Percentiles rank a stretch among this genome's conserved stretches.
phyloP scores from a whole-genome alignment of 2,329 filamentous ascomycete species.

The Colletotrichum cordylinicola region DNA sequence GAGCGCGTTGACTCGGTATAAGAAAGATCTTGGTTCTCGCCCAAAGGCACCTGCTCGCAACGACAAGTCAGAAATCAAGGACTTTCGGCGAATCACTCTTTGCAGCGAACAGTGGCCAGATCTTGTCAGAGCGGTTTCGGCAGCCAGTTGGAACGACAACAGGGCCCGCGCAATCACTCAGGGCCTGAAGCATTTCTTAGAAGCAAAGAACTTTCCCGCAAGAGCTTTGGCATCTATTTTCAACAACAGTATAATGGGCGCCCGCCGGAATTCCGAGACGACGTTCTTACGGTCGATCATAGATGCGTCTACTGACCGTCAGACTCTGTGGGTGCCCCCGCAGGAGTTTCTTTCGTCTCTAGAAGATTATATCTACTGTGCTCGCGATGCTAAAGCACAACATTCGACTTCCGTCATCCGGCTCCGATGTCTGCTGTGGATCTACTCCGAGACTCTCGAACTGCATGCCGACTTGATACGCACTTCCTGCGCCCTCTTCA shows the following conservation, averaged over 20 bases:
- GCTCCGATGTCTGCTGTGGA: not conserved
- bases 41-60: not conserved
- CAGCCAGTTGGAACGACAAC: not conserved
- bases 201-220: not conserved
- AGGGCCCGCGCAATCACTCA: not conserved
- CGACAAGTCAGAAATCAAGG: not conserved
- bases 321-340: not conserved
- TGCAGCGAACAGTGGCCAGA: not conserved
- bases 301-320: not conserved
- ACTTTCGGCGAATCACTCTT: not conserved
- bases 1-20: not conserved
- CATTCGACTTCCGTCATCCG: not conserved
- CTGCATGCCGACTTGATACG: not conserved
- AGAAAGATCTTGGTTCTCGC: not conserved
- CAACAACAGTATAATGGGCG: not conserved
- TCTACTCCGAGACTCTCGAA: not conserved
- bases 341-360: not conserved
- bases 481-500: not conserved
- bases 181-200: not conserved
- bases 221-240: not conserved
- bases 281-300: not conserved
- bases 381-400: not conserved
- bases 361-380: not conserved
- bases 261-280: not conserved
- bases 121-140: not conserved